Evolutionary conservation across 495 filamentous ascomycete genomes (phyloP), one percentile per base, ranked within the genome.

Genomic region (Lophiotrema nucula): DNA sequence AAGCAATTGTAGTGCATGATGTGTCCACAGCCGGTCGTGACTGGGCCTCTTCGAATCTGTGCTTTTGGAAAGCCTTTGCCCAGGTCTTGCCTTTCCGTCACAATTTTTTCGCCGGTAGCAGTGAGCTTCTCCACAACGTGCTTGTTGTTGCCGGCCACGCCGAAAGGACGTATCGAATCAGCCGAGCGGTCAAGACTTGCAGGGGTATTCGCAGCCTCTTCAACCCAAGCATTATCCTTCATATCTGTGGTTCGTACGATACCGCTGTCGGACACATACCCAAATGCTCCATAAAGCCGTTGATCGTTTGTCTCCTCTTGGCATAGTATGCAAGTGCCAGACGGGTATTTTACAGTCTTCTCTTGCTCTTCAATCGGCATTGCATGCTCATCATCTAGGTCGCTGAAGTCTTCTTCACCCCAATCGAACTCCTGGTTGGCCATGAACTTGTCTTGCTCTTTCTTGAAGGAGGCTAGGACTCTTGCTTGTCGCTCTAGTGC

Each of bases 1-100:
- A 97, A 99, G 71, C 93, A 99, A 27, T 82, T 82, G 67, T 89
- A 99, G 68, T 99, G 93, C 93, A 99, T 99, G 60, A 97, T 92
- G 70, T 99, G 93, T 4, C 91, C 92, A 72, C 93, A 99, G 25
- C 92, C 89, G 37, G 89, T 90, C 6, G 91, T 83, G 4, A 97
- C 88, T 3, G 92, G 88, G 0, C 91, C 95, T n/a, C 79, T 77
- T 35, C 78, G 76, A 8, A 80, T 83, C 35, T 84, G 80, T 22
- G 77, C 75, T 10, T 83, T 72, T 3, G 89, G 86, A 65, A 96
- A 97, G 1, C 93, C 93, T 72, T 90, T 92, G 42, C 90, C 92
- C 18, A 97, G 79, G 16, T 83, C 85, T 74, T 95, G 86, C 52
- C 88, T 84, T 64, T 93, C 90, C 31, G 78, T 79, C 38, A 83